A percentile compares a stretch with the other conserved stretches of the same genome.
These are phyloP conservation scores for Vitis amurensis DNA, from an alignment of 164 flowering plant species.

Conservation along the genomic window DNA sequence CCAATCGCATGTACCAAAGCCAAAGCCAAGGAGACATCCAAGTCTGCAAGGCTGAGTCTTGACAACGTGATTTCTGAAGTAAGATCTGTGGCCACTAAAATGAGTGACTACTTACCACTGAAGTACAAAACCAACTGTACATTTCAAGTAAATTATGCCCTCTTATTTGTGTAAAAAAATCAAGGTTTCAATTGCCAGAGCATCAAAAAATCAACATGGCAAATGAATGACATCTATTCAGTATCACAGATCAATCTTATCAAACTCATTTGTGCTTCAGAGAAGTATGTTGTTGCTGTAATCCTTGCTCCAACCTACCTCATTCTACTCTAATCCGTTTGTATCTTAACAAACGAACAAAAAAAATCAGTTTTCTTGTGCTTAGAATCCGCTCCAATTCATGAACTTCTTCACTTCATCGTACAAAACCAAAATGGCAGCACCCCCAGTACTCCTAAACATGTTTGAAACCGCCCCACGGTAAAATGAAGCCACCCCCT, in stretches of 20 bases:
- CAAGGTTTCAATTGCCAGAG: slow-evolving; percentile 14
- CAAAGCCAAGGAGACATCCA: no score
- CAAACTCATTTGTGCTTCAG: slow-evolving; percentile 7
- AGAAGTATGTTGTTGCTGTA: background rate
- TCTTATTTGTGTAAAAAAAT: slow-evolving; percentile 11
- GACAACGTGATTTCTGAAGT: no score
- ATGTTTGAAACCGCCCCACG: slow-evolving; percentile 89
- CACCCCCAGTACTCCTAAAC: slow-evolving; percentile 95
- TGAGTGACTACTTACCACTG: no score
- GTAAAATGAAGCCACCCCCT: slow-evolving; percentile 76
- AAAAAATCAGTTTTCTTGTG: slow-evolving; percentile 10
- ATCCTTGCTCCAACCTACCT: background rate
- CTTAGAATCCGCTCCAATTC: slow-evolving; percentile 56
- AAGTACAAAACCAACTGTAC: no score
- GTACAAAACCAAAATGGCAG: slow-evolving; percentile 88
- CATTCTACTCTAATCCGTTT: slow-evolving; percentile 10
- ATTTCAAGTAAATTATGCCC: background rate
- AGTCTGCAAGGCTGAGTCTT: no score
- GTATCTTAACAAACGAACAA: background rate
- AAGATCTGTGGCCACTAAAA: no score
- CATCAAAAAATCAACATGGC: slow-evolving; percentile 6
- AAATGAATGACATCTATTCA: slow-evolving; percentile 8
- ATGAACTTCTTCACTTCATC: slow-evolving; percentile 88
- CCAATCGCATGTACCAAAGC: no score
- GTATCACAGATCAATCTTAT: background rate